Conservation (phyloP, 148 eudicot species). For the Chenopodium suecicum region DNA sequence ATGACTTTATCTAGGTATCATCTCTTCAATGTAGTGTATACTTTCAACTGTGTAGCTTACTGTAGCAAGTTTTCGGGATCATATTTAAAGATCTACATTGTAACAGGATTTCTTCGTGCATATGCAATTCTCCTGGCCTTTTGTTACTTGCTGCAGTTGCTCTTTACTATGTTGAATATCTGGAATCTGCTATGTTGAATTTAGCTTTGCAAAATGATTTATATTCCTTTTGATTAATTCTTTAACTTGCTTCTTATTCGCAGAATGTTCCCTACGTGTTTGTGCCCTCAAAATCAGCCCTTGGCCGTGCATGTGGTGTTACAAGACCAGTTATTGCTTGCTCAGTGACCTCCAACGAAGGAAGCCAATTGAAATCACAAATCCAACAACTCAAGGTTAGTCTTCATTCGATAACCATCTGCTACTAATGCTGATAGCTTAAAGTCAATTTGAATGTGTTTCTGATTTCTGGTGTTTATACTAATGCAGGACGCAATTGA, state of each 20-base stretch:
- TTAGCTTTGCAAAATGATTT: not conserved
- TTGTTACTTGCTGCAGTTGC: not conserved
- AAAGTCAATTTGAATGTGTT: not conserved
- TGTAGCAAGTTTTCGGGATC: too few species aligned
- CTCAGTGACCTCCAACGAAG: slow-evolving; percentile 93
- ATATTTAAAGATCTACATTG: too few species aligned
- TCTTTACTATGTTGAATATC: too few species aligned
- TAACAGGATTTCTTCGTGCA: too few species aligned
- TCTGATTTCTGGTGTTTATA: not conserved
- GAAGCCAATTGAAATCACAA: slow-evolving; percentile 87
- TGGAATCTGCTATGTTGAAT: not conserved
- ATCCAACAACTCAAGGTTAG: slow-evolving; percentile 84
- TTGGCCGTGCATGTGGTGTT: slow-evolving; percentile 96
- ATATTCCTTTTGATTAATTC: too few species aligned
- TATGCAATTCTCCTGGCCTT: not conserved
- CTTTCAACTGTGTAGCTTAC: too few species aligned
- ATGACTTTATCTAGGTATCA: too few species aligned
- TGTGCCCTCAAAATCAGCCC: slow-evolving; percentile 90
- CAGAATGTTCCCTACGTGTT: slow-evolving; percentile 98
- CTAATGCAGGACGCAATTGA: slow-evolving; percentile 77
- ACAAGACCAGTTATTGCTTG: slow-evolving; percentile 92
- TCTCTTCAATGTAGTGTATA: too few species aligned
- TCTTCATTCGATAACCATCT: not conserved
- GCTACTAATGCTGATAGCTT: not conserved
- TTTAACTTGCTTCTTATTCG: slow-evolving; percentile 4